Base-by-base conservation (phyloP, 768 basidiomycete species). In the Tylopilus rubrobrunneus region DNA sequence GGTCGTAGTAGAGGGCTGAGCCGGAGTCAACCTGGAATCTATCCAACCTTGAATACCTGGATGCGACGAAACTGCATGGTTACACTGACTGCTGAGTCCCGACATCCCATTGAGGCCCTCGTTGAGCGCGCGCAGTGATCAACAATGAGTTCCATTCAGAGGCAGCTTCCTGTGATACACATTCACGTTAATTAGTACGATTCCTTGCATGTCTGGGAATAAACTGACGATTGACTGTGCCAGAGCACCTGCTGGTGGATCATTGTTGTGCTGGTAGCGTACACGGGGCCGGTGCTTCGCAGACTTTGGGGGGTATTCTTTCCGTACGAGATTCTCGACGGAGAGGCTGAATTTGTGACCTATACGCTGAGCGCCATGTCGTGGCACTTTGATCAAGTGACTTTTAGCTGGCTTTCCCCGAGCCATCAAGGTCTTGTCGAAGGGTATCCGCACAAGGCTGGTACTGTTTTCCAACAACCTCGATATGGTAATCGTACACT, bases 101-200 rank as follows among this genome's bases (percentile, higher is more conserved):
- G 37, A 91, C 76, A 66, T 92, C 90, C 89, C 89, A 92, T 62
- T 91, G 89, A 4, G 90, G 90, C 1, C 90, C 90, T 55, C 90
- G 76, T 54, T 87, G 83, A 8, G 89, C 90, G 36, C 90, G 80
- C 4, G 90, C 90, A 27, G 84, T 86, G 55, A 83, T 79, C 44
- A 92, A 75, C 49, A 90, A 61, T 0, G 89, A 91, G 60, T 92
- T 92, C 90, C 90, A 92, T 59, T 90, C 87, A 10, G 87, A 89
- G 10, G 90, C 87, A 62, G 82, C 84, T 67, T 92, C 89, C 79
- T 80, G 40, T 34, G 36, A 25, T 34, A 19, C 5, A 28, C 23
- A 28, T 41, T 23, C 33, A 43, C 14, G 25, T 29, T 5, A n/a
- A 50, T 52, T 23, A 61, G 56, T 14, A 5, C 5, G 4, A 48